These are phyloP conservation scores for Cryptococcus amylolentus DNA, from an alignment of 1,284 basidiomycete species.

Conservation along the genomic window DNA sequence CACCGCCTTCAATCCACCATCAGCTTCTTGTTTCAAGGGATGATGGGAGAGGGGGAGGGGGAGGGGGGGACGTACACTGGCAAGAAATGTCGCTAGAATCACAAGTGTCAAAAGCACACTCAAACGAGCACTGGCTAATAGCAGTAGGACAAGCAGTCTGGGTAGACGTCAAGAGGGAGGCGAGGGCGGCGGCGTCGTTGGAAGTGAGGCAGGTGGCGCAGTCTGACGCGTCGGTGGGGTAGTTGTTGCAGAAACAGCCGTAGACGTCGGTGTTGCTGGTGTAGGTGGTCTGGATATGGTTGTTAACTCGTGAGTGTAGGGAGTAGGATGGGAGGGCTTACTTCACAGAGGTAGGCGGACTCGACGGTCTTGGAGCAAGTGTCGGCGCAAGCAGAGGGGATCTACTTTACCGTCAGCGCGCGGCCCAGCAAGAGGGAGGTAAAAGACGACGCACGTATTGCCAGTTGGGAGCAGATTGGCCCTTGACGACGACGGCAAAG, in stretches of 20 bases:
- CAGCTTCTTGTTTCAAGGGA: no score
- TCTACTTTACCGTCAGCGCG: constrained; percentile 12
- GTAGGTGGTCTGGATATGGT: constrained; percentile 9
- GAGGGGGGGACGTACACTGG: constrained; percentile 33
- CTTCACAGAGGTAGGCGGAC: constrained; percentile 35
- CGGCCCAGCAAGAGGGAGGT: not conserved
- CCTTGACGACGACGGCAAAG: constrained; percentile 30
- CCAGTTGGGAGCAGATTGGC: constrained; percentile 44
- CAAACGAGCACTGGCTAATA: constrained; percentile 34
- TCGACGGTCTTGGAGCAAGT: constrained; percentile 38
- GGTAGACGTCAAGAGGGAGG: constrained; percentile 29
- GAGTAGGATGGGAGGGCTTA: constrained; percentile 14
- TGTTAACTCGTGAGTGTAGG: not conserved
- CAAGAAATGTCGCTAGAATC: constrained; percentile 35
- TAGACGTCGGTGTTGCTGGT: constrained; percentile 28
- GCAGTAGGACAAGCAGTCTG: constrained; percentile 30
- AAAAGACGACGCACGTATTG: constrained; percentile 25
- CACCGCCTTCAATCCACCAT: constrained; percentile 14
- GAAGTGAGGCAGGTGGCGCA: constrained; percentile 41
- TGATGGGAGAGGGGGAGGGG: no score
- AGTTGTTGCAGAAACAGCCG: constrained; percentile 46
- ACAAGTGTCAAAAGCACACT: constrained; percentile 43
- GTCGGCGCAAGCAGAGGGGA: constrained; percentile 39
- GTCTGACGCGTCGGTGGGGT: constrained; percentile 35
- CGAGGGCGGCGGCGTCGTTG: constrained; percentile 42